Base-by-base conservation (phyloP, 768 basidiomycete genomes). In the Collybiopsis luxurians region DNA sequence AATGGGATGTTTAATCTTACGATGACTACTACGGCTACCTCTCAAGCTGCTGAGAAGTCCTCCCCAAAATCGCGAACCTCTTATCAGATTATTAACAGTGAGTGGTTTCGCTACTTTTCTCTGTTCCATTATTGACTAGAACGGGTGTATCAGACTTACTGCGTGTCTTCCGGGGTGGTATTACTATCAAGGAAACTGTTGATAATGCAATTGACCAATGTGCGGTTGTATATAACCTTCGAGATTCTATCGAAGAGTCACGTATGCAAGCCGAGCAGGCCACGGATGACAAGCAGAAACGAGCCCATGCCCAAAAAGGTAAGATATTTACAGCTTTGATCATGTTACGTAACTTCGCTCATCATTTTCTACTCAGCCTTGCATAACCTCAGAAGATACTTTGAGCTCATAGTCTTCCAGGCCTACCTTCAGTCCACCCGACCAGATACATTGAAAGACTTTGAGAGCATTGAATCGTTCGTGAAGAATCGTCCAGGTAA, bases 131-230 rank as follows among this genome's bases (percentile, higher is more conserved):
- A 15, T 58, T n/a, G 55, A 45, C 53, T 64, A 50, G 60, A 27
- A 11, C 52, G 40, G 42, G 17, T 55, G 52, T 50, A 59, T 4
- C 56, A 92, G 92, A 89, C 72, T 76, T 93, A 7, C 77, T 96
- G 27, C 84, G 94, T 36, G 92, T 98, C 15, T 82, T 96, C 49
- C 83, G 94, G 45, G 89, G 87, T 67, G 95, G 97, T 0, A 82
- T 89, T 21, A 80, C 83, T 13, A 91, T 98, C 28, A 99, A 98
- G 72, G 80, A 78, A 58, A 80, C 79, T 2, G 94, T 97, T 6
- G 94, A 97, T 64, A 86, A 87, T 57, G 89, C 90, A 12, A 88
- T 98, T 61, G 94, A 96, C 63, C 87, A 84, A 57, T 96, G 93
- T 65, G 83, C 86, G 15, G 78, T 86, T 15, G 86, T 95, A 2